phyloP scores from a whole-genome alignment of 371 early-diverging fungal genomes.

The Actinomortierella wolfii region DNA sequence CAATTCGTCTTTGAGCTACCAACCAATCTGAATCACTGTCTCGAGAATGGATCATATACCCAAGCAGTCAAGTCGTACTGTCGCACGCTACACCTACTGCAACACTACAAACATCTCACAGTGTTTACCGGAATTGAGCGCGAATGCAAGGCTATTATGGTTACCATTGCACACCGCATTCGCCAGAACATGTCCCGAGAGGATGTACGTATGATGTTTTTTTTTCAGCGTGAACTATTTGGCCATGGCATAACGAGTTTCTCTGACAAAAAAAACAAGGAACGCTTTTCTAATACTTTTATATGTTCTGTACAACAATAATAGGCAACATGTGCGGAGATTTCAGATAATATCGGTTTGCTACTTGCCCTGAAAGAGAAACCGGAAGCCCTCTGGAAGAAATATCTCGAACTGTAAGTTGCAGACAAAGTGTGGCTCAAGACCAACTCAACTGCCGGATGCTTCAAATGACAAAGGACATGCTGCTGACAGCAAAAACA shows the following conservation, averaged over 20 bases:
- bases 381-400: slow-evolving; percentile 47
- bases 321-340: slow-evolving; percentile 49
- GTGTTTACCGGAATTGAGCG: slow-evolving; percentile 77
- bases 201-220: slow-evolving; percentile 26
- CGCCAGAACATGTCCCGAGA: slow-evolving; percentile 53
- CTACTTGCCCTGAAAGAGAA: slow-evolving; percentile 64
- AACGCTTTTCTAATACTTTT: not conserved
- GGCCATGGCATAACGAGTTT: no score
- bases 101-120: slow-evolving; percentile 74
- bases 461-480: no score
- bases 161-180: slow-evolving; percentile 60
- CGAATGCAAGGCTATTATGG: slow-evolving; percentile 78
- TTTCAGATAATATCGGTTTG: slow-evolving; percentile 61
- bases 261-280: not conserved
- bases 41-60: slow-evolving; percentile 61
- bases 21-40: slow-evolving; percentile 63
- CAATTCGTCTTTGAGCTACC: slow-evolving; percentile 90
- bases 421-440: no score
- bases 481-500: no score
- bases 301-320: not conserved
- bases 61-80: slow-evolving; percentile 81
- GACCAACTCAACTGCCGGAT: no score
- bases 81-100: slow-evolving; percentile 71
- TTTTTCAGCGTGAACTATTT: not conserved
- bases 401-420: slow-evolving; percentile 57